Conservation (phyloP, 192 early-diverging fungal species). For the Backusella mclennaniae region DNA sequence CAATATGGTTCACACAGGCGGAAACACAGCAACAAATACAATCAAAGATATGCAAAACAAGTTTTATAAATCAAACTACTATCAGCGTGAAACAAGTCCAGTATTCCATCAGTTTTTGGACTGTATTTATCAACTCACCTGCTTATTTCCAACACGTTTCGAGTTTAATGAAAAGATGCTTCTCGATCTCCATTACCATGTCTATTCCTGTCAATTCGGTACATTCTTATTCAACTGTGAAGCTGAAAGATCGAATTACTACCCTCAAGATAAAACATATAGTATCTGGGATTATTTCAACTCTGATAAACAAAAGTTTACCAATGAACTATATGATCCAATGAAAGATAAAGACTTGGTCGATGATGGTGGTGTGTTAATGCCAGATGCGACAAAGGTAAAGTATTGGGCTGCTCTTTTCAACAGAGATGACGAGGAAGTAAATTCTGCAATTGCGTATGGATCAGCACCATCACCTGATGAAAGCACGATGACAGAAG, state of each 20-base stretch:
- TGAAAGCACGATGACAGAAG: neutral
- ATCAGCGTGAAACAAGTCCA: slow-evolving; percentile 83
- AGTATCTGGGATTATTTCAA: slow-evolving; percentile 86
- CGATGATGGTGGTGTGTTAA: slow-evolving; percentile 59
- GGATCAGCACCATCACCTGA: neutral
- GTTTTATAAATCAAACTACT: slow-evolving; percentile 54
- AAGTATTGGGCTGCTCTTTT: slow-evolving; percentile 79
- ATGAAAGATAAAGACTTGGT: slow-evolving; percentile 44
- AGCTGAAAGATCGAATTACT: slow-evolving; percentile 62
- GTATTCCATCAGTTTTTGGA: slow-evolving; percentile 98
- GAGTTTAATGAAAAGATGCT: slow-evolving; percentile 89
- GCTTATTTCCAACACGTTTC: slow-evolving; percentile 86
- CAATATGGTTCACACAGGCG: slow-evolving; percentile 44
- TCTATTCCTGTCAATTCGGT: slow-evolving; percentile 92
- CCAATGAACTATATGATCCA: slow-evolving; percentile 59
- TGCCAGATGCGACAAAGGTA: slow-evolving; percentile 59
- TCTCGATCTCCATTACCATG: slow-evolving; percentile 77
- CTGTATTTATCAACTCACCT: slow-evolving; percentile 91
- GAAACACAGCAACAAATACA: slow-evolving; percentile 53
- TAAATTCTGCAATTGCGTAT: slow-evolving; percentile 30
- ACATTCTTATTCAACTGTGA: slow-evolving; percentile 93
- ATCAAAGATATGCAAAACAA: slow-evolving; percentile 60
- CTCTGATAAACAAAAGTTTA: slow-evolving; percentile 49
- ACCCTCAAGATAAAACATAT: slow-evolving; percentile 30
- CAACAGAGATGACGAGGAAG: slow-evolving; percentile 55